A percentile compares a stretch with the other conserved stretches of the same genome.
These are phyloP conservation scores for Yamadazyma atlantica DNA, from an alignment of 1,139 yeast genomes.

Conservation along the genomic window DNA sequence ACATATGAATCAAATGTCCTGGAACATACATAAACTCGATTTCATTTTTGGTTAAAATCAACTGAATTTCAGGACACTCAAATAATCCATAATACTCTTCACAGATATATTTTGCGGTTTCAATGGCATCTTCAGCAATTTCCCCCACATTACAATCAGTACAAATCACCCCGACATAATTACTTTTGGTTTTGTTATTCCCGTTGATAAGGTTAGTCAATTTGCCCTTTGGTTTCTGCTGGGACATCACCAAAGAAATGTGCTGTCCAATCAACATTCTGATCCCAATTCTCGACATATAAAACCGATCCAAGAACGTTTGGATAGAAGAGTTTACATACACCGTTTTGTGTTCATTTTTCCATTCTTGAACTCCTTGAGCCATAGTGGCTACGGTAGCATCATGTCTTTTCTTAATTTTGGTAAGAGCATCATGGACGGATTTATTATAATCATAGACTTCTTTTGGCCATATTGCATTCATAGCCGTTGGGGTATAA, in stretches of 20 bases:
- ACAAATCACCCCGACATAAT: constrained; percentile 83
- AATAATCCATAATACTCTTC: constrained; percentile 83
- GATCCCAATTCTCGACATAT: constrained; percentile 85
- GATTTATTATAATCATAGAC: constrained; percentile 68
- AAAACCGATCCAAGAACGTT: constrained; percentile 76
- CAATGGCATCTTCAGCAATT: constrained; percentile 81
- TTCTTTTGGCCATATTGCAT: constrained; percentile 68
- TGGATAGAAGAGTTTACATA: constrained; percentile 66
- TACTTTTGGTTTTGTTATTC: constrained; percentile 29
- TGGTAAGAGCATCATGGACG: constrained; percentile 65
- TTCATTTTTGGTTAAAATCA: constrained; percentile 66
- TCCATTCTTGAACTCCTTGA: constrained; percentile 92
- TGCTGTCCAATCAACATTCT: constrained; percentile 90
- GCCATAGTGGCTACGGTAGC: constrained; percentile 94
- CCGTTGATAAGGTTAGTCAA: constrained; percentile 32
- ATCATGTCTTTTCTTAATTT: constrained; percentile 82
- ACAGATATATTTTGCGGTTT: constrained; percentile 82
- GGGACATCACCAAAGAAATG: constrained; percentile 73
- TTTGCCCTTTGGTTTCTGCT: constrained; percentile 44
- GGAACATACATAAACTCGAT: constrained; percentile 85
- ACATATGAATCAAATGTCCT: constrained; percentile 85
- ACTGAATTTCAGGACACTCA: constrained; percentile 78
- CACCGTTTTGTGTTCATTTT: constrained; percentile 49
- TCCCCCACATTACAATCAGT: constrained; percentile 78
- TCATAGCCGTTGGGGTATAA: constrained; percentile 56